A percentile compares a stretch with the other conserved stretches of the same genome.
phyloP scores from a whole-genome alignment of 495 filamentous ascomycete species.

The Lophiotrema nucula region DNA sequence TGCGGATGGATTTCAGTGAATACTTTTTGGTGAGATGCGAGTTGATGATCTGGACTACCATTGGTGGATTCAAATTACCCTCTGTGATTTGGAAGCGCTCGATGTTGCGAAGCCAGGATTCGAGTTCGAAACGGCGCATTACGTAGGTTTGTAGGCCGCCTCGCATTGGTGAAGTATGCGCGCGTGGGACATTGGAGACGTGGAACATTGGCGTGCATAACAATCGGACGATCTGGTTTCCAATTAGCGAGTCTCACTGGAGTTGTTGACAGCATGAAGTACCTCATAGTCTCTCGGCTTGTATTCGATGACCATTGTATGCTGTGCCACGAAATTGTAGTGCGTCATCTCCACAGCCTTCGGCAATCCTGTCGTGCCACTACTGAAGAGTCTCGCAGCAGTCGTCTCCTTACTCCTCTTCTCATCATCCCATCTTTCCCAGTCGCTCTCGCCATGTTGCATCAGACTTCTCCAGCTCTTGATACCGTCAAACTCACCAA shows the following conservation, averaged over 20 bases:
- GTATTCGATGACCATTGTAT: constrained; percentile 46
- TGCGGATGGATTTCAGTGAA: constrained; percentile 47
- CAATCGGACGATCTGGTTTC: constrained; percentile 41
- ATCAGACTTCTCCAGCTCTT: constrained; percentile 19
- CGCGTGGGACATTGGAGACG: constrained; percentile 41
- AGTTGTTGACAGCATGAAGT: no score
- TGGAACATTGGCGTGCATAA: constrained; percentile 63
- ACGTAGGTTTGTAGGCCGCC: constrained; percentile 47
- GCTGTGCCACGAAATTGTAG: constrained; percentile 51
- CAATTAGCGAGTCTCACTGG: no score
- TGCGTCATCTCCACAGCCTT: constrained; percentile 55
- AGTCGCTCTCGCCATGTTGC: constrained; percentile 24
- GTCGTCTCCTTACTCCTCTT: constrained; percentile 2
- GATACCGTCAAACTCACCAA: background rate
- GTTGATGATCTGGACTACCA: constrained; percentile 46
- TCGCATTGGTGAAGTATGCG: constrained; percentile 5
- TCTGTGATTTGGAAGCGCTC: constrained; percentile 57
- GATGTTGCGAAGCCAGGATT: constrained; percentile 48
- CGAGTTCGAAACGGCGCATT: constrained; percentile 60
- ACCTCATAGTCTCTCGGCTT: constrained; percentile 33
- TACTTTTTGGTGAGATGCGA: constrained; percentile 41
- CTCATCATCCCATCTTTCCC: background rate
- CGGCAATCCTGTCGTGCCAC: constrained; percentile 58
- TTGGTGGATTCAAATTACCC: constrained; percentile 54
- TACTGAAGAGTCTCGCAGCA: constrained; percentile 31